Evolutionary conservation across 768 basidiomycete genomes (phyloP), one percentile per base, ranked within the genome.

Genomic region (Chalciporus chontae): DNA sequence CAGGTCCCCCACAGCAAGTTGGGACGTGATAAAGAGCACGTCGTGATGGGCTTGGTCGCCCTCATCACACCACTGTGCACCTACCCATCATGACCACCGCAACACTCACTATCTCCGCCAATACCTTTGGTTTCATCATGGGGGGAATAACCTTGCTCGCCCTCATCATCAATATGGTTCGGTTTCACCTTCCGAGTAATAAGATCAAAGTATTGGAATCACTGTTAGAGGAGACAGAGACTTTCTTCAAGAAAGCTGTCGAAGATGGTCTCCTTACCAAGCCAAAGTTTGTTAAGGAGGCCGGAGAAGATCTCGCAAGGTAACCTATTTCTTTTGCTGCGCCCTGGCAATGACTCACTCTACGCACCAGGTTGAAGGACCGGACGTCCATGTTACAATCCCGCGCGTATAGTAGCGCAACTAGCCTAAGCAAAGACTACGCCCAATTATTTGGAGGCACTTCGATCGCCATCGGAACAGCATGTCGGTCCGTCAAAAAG

Each of bases 181-280:
- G 36, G 9, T 31, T 43, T 8, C 49, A 50, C 14, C 21, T 50
- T 3, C 49, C 49, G 5, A 50, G 47, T 24, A 40, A 42, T 8
- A 48, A 42, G 9, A 44, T 50, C 42, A 50, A 50, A 40, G 37
- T 24, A 6, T 26, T 50, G 8, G 41, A 44, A 27, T 24, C 19
- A 2, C 6, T 50, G 6, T 8, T 50, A 8, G 42, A 29, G 0
- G 48, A 50, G 26, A 50, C 48, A 3, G 17, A 50, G 21, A n/a
- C 23, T 6, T 26, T 41, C 10, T 41, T 41, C 10, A 15, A 4
- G 34, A 36, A 36, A n/a, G 34, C 34, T 36, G 9, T 36, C 9
- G 34, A 36, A 36, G 34, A 36, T n/a, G 34, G 34, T 5, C 6
- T 36, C 15, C 15, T 36, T 3, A 36, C 15, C 5, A 15, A 36